A percentile compares a stretch with the other conserved stretches of the same genome.
These are phyloP conservation scores for Leavenworthia alabamica DNA, from an alignment of 345 rosid species.

Conservation along the genomic window DNA sequence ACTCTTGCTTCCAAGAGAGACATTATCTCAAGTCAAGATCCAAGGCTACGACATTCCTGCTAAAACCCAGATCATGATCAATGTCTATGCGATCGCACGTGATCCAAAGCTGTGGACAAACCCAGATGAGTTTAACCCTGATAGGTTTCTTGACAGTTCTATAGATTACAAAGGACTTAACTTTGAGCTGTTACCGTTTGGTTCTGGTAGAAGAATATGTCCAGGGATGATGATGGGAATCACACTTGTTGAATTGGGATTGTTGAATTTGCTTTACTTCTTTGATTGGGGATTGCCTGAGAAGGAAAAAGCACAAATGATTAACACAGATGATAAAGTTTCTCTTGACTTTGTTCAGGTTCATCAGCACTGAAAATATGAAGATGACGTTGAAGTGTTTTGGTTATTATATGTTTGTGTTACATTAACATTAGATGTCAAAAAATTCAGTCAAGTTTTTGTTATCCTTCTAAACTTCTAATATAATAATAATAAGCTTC, in stretches of 20 bases:
- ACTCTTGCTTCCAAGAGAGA: slow-evolving; percentile 40
- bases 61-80: slow-evolving; percentile 31
- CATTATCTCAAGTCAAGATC: slow-evolving; percentile 30
- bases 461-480: too few species aligned
- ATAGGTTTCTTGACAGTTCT: slow-evolving; percentile 31
- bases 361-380: background rate
- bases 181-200: slow-evolving; percentile 42
- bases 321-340: background rate
- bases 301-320: background rate
- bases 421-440: too few species aligned
- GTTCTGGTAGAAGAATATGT: slow-evolving; percentile 27
- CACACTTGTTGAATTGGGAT: background rate
- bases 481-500: too few species aligned
- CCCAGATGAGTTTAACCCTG: slow-evolving; percentile 36
- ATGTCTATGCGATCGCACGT: slow-evolving; percentile 44
- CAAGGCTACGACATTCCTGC: slow-evolving; percentile 35
- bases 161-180: slow-evolving; percentile 36
- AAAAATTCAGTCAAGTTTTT: too few species aligned
- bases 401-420: background rate
- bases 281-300: slow-evolving; percentile 8
- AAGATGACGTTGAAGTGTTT: too few species aligned
- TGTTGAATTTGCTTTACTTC: slow-evolving; percentile 9
- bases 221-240: slow-evolving; percentile 4
- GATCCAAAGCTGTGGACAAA: slow-evolving; percentile 33
- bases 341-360: slow-evolving; percentile 18